phyloP scores from a whole-genome alignment of 495 filamentous ascomycete genomes.

The Penicillium cinerascens region DNA sequence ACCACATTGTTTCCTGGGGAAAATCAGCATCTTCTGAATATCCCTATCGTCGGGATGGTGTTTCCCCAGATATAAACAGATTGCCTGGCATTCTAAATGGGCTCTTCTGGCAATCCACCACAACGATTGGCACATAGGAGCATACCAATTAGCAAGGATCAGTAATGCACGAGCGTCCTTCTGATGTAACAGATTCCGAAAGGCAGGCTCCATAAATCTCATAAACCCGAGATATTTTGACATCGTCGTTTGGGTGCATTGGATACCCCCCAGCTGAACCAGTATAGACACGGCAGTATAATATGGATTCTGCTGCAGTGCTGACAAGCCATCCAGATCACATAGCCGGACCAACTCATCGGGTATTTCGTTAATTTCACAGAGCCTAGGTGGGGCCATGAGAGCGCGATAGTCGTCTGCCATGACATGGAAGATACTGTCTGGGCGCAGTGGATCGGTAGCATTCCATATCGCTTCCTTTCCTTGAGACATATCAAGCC shows the following conservation, averaged over 20 bases:
- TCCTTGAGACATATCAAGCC: constrained; percentile 29
- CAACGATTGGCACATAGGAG: constrained; percentile 14
- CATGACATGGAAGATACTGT: constrained; percentile 36
- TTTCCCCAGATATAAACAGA: constrained; percentile 34
- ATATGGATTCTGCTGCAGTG: constrained; percentile 29
- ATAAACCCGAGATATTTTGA: constrained; percentile 18
- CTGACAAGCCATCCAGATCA: not conserved
- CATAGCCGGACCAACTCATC: constrained; percentile 10
- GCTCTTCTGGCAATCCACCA: constrained; percentile 39
- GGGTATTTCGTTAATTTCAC: constrained; percentile 4
- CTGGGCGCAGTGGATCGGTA: constrained; percentile 32
- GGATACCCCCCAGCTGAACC: constrained; percentile 9
- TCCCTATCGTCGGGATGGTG: constrained; percentile 4
- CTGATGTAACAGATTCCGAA: constrained; percentile 18
- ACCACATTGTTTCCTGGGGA: constrained; percentile 3
- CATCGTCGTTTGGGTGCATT: constrained; percentile 6
- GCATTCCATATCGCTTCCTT: constrained; percentile 35
- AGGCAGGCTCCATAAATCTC: constrained; percentile 9
- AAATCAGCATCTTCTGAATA: constrained; percentile 8
- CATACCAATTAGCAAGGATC: constrained; percentile 40
- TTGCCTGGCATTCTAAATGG: constrained; percentile 37
- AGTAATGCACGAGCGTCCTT: constrained; percentile 40
- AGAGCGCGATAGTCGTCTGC: constrained; percentile 16
- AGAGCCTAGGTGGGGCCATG: constrained; percentile 1
- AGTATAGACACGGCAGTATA: constrained; percentile 27